Evolutionary conservation across 2,329 filamentous ascomycete species (phyloP).

Genomic region (Cladophialophora psammophila): DNA sequence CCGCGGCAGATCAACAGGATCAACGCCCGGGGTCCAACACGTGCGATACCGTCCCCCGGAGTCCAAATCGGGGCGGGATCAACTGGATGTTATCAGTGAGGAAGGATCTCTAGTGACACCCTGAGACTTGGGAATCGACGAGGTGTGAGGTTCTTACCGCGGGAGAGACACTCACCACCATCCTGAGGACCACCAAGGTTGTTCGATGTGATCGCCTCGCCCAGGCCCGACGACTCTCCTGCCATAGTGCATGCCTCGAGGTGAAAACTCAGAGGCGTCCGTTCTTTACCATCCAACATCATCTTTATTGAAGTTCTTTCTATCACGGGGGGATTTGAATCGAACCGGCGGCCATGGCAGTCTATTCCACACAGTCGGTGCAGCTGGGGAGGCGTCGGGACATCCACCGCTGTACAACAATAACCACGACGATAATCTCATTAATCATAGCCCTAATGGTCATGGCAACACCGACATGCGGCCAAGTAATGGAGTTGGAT

Average conservation of each 20-base stretch:
- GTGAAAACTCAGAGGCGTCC: constrained; percentile 13
- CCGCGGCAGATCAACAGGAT: constrained; percentile 36
- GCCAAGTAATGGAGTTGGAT: constrained; percentile 26
- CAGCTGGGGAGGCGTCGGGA: constrained; percentile 34
- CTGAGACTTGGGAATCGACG: not conserved
- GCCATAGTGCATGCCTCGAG: constrained; percentile 8
- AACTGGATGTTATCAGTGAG: constrained; percentile 19
- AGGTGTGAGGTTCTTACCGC: not conserved
- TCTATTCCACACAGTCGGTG: constrained; percentile 38
- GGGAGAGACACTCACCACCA: not conserved
- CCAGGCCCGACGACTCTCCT: not conserved
- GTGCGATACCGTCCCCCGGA: constrained; percentile 26
- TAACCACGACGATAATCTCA: constrained; percentile 25
- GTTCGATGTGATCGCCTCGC: constrained; percentile 8
- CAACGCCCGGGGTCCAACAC: constrained; percentile 31
- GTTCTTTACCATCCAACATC: constrained; percentile 10
- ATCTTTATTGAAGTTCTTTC: not conserved
- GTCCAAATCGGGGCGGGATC: constrained; percentile 27
- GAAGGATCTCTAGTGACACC: constrained; percentile 4
- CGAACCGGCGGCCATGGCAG: constrained; percentile 8
- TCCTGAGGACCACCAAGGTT: not conserved
- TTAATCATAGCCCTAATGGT: constrained; percentile 33
- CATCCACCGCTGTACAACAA: not conserved
- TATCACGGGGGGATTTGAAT: not conserved
- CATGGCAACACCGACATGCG: constrained; percentile 17